Conservation (phyloP, 2,329 filamentous ascomycete genomes). For the Coniosporium tulheliwenetii region DNA sequence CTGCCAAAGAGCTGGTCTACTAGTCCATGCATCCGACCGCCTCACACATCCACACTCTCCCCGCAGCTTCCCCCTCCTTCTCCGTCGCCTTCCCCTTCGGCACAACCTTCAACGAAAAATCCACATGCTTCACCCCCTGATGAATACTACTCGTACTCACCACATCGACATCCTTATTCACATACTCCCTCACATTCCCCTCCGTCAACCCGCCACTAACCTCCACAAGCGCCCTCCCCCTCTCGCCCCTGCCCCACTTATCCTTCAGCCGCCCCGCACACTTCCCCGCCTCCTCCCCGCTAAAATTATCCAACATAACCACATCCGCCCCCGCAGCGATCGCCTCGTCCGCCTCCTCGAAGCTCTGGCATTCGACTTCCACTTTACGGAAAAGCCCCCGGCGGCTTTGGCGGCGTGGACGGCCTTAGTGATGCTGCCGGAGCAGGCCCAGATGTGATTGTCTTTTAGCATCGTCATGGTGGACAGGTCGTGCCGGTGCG, state of each 20-base stretch:
- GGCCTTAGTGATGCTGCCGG: conserved; percentile 66
- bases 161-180: conserved; percentile 77
- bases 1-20: no score
- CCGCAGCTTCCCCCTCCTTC: conserved; percentile 2
- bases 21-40: no score
- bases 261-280: conserved; percentile 65
- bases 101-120: conserved; percentile 87
- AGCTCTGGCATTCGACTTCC: conserved; percentile 85
- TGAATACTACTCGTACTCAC: conserved; percentile 95
- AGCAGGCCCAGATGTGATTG: conserved; percentile 90
- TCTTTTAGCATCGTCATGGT: conserved; percentile 99
- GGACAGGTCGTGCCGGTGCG: conserved; percentile 73
- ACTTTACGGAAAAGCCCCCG: conserved; percentile 88
- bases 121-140: conserved; percentile 83
- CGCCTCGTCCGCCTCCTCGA: conserved; percentile 81
- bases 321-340: conserved; percentile 85
- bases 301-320: conserved; percentile 96
- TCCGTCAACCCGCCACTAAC: conserved; percentile 81
- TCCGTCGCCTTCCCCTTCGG: conserved; percentile 18
- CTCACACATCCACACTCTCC: conserved; percentile 1
- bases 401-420: conserved; percentile 70
- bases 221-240: conserved; percentile 55
- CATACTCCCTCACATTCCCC: conserved; percentile 69
- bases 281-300: conserved; percentile 56
- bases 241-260: conserved; percentile 55